A percentile compares a stretch with the other conserved stretches of the same genome.
Conservation (phyloP, 805 yeast species). For the Candida caryicola region DNA sequence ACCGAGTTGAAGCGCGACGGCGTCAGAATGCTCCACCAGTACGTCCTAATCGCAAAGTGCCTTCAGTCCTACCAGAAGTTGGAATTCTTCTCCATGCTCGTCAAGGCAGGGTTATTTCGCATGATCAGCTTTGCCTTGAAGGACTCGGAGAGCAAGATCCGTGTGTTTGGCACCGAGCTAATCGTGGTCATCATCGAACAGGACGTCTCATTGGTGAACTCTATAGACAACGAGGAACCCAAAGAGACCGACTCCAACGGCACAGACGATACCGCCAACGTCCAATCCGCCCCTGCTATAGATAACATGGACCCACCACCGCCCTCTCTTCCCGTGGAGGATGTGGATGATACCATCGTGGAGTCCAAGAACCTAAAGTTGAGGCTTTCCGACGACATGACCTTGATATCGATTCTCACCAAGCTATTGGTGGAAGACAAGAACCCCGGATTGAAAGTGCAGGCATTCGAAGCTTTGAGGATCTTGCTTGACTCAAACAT, state of each 20-base stretch:
- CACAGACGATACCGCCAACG: background rate
- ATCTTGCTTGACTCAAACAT: constrained; percentile 62
- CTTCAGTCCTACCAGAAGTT: constrained; percentile 60
- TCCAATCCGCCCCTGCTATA: constrained; percentile 1
- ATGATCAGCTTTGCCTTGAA: constrained; percentile 71
- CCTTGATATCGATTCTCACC: constrained; percentile 53
- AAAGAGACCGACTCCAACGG: background rate
- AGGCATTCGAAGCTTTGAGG: constrained; percentile 79
- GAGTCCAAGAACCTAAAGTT: constrained; percentile 22
- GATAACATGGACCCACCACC: constrained; percentile 9
- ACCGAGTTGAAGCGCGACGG: constrained; percentile 53
- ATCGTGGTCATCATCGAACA: constrained; percentile 80
- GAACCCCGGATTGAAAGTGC: constrained; percentile 72
- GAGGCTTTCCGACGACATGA: constrained; percentile 53
- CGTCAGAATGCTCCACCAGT: constrained; percentile 74
- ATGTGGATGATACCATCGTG: constrained; percentile 12
- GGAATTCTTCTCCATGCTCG: constrained; percentile 59
- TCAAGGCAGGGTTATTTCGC: constrained; percentile 66
- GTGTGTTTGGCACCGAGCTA: constrained; percentile 76
- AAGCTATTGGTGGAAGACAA: constrained; percentile 60
- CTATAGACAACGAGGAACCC: constrained; percentile 19
- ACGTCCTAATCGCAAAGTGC: constrained; percentile 69
- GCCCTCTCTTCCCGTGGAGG: constrained; percentile 9
- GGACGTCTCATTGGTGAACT: constrained; percentile 62
- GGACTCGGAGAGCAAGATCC: constrained; percentile 44